Evolutionary conservation across 75 land plant genomes (phyloP).

Genomic region (Pseudotsuga menziesii): DNA sequence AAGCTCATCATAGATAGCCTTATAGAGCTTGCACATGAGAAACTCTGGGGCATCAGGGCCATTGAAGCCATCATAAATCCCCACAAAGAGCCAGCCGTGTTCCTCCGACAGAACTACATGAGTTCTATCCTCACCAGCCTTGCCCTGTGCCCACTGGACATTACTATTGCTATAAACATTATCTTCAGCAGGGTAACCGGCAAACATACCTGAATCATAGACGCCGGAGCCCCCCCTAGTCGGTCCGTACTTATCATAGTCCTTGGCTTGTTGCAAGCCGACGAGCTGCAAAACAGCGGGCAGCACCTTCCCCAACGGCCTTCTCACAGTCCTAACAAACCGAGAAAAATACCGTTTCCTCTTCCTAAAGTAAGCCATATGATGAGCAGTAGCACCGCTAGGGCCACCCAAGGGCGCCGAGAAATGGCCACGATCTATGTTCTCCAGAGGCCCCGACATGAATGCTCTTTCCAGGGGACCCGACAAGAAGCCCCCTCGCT

Average conservation of each 20-base stretch:
- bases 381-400: neutral
- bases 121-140: conserved; percentile 98
- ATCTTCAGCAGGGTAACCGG: conserved; percentile 28
- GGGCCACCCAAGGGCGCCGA: conserved; percentile 59
- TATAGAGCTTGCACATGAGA: conserved; percentile 81
- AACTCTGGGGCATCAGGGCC: conserved; percentile 99
- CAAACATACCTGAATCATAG: conserved; percentile 8
- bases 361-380: conserved; percentile 14
- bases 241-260: neutral
- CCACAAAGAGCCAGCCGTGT: conserved; percentile 96
- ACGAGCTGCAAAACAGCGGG: conserved; percentile 3
- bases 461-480: conserved; percentile 79
- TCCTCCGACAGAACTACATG: conserved; percentile 98
- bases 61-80: conserved; percentile 97
- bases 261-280: conserved; percentile 21
- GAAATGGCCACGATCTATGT: conserved; percentile 49
- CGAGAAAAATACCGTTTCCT: conserved; percentile 38
- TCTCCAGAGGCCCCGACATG: conserved; percentile 52
- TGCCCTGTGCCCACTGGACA: conserved; percentile 96
- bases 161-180: conserved; percentile 24
- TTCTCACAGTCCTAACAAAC: conserved; percentile 52
- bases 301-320: conserved; percentile 39
- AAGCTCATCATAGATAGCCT: conserved; percentile 65
- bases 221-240: neutral
- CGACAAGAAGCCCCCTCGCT: conserved; percentile 72